phyloP scores from a whole-genome alignment of 257 asterid genomes.

The Eucommia ulmoides region DNA sequence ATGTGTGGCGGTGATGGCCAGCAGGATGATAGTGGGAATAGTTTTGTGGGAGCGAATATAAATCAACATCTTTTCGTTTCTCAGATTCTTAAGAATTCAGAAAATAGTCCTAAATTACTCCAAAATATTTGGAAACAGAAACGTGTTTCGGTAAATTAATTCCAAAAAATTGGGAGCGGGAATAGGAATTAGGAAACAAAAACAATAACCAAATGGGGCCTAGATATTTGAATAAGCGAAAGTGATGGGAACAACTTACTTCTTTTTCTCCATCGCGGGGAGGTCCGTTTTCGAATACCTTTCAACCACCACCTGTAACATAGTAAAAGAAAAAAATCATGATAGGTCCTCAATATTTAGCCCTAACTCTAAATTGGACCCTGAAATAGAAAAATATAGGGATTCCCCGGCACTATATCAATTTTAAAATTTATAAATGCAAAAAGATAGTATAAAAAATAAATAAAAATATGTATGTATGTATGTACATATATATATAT shows the following conservation, averaged over 20 bases:
- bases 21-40: no score
- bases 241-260: conserved; percentile 42
- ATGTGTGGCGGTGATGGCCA: no score
- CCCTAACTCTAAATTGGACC: conserved; percentile 1
- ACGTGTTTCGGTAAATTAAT: background rate
- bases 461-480: background rate
- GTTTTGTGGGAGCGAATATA: no score
- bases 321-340: conserved; percentile 6
- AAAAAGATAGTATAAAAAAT: background rate
- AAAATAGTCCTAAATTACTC: no score
- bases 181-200: background rate
- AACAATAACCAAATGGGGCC: background rate
- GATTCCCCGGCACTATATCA: no score
- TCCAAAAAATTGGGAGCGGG: background rate
- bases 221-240: no score
- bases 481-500: background rate
- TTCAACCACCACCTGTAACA: conserved; percentile 77
- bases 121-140: no score
- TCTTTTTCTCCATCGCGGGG: conserved; percentile 89
- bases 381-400: background rate
- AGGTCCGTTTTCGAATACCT: conserved; percentile 77
- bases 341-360: conserved; percentile 1
- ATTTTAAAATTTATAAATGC: background rate
- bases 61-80: no score
- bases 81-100: no score